Conservation (phyloP, 495 filamentous ascomycete species). For the Choiromyces venosus region DNA sequence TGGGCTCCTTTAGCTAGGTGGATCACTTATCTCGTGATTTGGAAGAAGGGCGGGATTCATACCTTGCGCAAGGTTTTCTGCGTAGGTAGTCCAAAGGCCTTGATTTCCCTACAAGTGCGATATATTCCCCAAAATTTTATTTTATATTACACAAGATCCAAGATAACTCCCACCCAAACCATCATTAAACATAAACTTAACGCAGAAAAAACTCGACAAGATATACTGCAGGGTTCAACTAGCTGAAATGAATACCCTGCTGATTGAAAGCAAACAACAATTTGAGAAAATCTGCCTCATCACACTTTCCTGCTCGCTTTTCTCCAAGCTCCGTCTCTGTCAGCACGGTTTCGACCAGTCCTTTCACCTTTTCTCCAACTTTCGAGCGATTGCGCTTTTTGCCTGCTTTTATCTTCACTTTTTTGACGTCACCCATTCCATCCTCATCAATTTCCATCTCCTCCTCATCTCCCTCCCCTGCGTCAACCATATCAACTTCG, state of each 20-base stretch:
- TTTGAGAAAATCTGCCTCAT: slow-evolving; percentile 84
- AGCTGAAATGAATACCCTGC: slow-evolving; percentile 90
- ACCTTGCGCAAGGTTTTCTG: background rate
- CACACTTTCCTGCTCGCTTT: slow-evolving; percentile 73
- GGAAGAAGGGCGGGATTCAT: background rate
- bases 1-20: background rate
- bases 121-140: background rate
- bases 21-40: background rate
- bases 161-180: background rate
- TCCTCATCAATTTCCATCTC: slow-evolving; percentile 55
- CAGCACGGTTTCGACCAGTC: slow-evolving; percentile 77
- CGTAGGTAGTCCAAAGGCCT: background rate
- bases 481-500: slow-evolving; percentile 48
- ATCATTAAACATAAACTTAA: background rate
- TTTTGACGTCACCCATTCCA: slow-evolving; percentile 57
- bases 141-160: background rate
- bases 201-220: background rate
- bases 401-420: slow-evolving; percentile 47
- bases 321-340: slow-evolving; percentile 72
- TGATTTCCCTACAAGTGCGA: background rate
- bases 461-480: slow-evolving; percentile 53
- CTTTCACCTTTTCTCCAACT: slow-evolving; percentile 68
- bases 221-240: slow-evolving; percentile 27
- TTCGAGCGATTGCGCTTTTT: slow-evolving; percentile 63
- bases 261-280: slow-evolving; percentile 73